Percentiles rank a stretch among this genome's conserved stretches.
Conservation (phyloP, 2,329 filamentous ascomycete genomes). For the Penicillium rolfsii region DNA sequence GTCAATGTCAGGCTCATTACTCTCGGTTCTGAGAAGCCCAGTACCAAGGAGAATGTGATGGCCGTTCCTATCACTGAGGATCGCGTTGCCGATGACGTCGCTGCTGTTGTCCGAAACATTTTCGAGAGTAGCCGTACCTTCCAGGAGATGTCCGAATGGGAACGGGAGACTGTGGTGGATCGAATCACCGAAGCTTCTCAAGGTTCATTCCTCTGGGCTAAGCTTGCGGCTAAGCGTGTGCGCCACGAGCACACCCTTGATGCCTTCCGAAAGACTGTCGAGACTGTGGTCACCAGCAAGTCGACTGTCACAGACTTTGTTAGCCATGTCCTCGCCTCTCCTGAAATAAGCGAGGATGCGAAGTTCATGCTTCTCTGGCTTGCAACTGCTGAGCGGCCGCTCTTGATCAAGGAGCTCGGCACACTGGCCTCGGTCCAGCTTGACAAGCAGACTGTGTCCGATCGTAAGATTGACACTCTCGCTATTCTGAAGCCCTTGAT, state of each 20-base stretch:
- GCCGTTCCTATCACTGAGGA: conserved; percentile 36
- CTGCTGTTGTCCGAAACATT: conserved; percentile 36
- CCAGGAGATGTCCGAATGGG: conserved; percentile 32
- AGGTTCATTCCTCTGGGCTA: conserved; percentile 47
- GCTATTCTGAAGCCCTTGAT: conserved; percentile 35
- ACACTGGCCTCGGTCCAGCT: conserved; percentile 36
- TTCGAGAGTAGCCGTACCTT: conserved; percentile 34
- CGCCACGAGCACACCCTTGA: conserved; percentile 34
- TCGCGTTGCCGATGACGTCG: conserved; percentile 43
- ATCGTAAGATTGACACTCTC: conserved; percentile 32
- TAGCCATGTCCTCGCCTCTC: conserved; percentile 28
- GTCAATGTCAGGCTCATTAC: conserved; percentile 37
- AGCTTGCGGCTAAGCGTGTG: conserved; percentile 38
- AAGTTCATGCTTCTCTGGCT: conserved; percentile 44
- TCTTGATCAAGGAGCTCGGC: conserved; percentile 38
- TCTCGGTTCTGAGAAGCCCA: conserved; percentile 32
- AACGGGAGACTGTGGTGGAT: conserved; percentile 40
- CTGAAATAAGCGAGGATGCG: conserved; percentile 35
- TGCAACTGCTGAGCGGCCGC: conserved; percentile 41
- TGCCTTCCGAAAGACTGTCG: conserved; percentile 34
- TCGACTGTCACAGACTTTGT: conserved; percentile 40
- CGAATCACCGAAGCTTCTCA: conserved; percentile 39
- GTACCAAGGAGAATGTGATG: conserved; percentile 14
- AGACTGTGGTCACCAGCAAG: conserved; percentile 32
- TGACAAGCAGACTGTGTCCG: conserved; percentile 36